Evolutionary conservation across 306 rosid genomes (phyloP), one percentile per base, ranked within the genome.

Genomic region (Lagenaria siceraria): DNA sequence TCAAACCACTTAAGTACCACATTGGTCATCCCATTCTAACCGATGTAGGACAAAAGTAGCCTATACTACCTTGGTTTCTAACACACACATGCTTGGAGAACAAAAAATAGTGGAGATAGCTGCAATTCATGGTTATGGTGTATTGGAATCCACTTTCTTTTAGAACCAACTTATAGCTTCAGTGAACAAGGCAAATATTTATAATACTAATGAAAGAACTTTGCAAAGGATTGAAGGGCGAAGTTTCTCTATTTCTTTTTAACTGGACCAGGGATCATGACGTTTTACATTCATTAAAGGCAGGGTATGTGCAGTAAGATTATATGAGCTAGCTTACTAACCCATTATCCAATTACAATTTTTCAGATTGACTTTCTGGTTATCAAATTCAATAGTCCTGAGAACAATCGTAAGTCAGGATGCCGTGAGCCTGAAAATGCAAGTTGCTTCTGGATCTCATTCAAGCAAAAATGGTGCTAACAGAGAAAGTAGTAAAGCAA

Each of bases 281-380:
- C 10, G 1, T 49, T 17, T 18, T 74, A 21, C 48, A 31, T 52
- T 17, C 46, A 49, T 74, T 4, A 3, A 40, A 74, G 40, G 63
- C 60, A 74, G 27, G 56, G 42, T 13, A 24, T 24, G 5, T 73
- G 27, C 48, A 27, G 42, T 53, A 25, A 76, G 33, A 21, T 36
- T n/a, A 21, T 18, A 74, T 13, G 75, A 70, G 12, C 61, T 21
- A 38, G 22, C 56, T 81, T 56, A 75, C 83, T 80, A 25, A 70
- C 55, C 36, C 60, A 46, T 79, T 78, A 77, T 80, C 60, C 74
- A 55, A 63, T 72, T 80, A 80, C 35, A 81, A 53, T 36, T 74
- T 43, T 84, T 33, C 93, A 95, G 99, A 86, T 83, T 95, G 85
- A 88, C 96, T 54, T 95, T 88, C 84, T 92, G 99, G 98, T 75